Conservation (phyloP, 2,329 filamentous ascomycete species). For the Exophiala sideris region DNA sequence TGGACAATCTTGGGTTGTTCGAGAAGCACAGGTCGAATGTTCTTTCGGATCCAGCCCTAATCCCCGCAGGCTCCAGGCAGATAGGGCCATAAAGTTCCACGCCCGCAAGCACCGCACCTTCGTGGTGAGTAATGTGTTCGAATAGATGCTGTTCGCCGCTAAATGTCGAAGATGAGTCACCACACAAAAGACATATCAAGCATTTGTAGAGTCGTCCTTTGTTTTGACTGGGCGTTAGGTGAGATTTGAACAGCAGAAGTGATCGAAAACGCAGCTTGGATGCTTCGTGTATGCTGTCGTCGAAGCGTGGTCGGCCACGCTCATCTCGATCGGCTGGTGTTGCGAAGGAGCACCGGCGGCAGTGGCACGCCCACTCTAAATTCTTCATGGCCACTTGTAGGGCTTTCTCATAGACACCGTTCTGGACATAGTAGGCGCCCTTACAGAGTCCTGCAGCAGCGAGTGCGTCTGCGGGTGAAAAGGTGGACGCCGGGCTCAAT, state of each 20-base stretch:
- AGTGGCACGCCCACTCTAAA: slow-evolving; percentile 18
- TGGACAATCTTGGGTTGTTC: slow-evolving; percentile 4
- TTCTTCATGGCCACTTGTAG: slow-evolving; percentile 15
- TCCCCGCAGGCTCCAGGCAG: slow-evolving; percentile 8
- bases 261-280: slow-evolving; percentile 13
- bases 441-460: slow-evolving; percentile 15
- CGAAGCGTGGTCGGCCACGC: slow-evolving; percentile 14
- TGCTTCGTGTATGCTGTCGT: slow-evolving; percentile 12
- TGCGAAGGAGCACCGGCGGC: slow-evolving; percentile 16
- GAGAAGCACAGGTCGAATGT: slow-evolving; percentile 20
- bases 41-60: slow-evolving; percentile 8
- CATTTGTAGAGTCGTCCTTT: slow-evolving; percentile 14
- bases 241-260: slow-evolving; percentile 18
- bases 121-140: slow-evolving; percentile 14
- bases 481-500: slow-evolving; percentile 12
- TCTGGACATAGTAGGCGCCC: slow-evolving; percentile 15
- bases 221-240: slow-evolving; percentile 8
- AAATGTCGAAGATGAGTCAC: slow-evolving; percentile 4
- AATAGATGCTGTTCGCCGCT: slow-evolving; percentile 13
- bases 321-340: slow-evolving; percentile 15
- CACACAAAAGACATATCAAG: slow-evolving; percentile 11
- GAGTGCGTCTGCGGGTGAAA: slow-evolving; percentile 5
- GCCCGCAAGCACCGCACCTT: slow-evolving; percentile 1
- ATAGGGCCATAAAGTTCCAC: slow-evolving; percentile 13
- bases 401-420: slow-evolving; percentile 11